Base-by-base conservation (phyloP, 371 early-diverging fungal species). In the Rhizomucor pusillus region DNA sequence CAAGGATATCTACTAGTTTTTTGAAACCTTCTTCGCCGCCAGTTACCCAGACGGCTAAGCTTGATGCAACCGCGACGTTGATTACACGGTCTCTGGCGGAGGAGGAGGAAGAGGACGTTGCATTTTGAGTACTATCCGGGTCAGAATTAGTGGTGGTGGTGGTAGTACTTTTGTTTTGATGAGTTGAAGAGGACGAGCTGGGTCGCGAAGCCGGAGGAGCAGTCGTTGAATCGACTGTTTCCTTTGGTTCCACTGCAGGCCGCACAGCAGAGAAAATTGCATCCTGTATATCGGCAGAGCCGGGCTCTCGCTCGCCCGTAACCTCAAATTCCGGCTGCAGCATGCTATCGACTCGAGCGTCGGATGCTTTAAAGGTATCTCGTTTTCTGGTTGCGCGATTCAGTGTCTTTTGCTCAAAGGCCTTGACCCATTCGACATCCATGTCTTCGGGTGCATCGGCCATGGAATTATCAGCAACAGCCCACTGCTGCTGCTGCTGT, bases 381-480 rank as follows among this genome's bases (percentile, higher is more conserved):
- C 16, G 16, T 22, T 24, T 55, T 24, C 55, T 47, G 12, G 39
- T 13, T 25, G 47, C 18, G 0, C 34, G 55, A 7, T 29, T 36
- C 12, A 50, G 50, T 16, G 43, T 11, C 29, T 57, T 57, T 51
- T 57, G 57, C 23, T 57, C 57, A 20, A 57, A 51, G n/a, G 57
- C 57, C n/a, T 51, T 43, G 25, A 57, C 57, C 57, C 57, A 57
- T 13, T 43, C 37, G n/a, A 44, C 10, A 23, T 57, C 48, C 25
- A 57, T 22, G 29, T 57, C 57, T 37, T 57, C 57, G 9, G 57
- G 57, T 19, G 50, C 45, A 48, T 24, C 19, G 5, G 14, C n/a
- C n/a, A n/a, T 29, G 29, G 29, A 3, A 29, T 29, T 7, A 7
- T 29, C 7, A 29, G 29, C 29, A 29, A 29, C 3, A 29, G 29